A percentile compares a stretch with the other conserved stretches of the same genome.
Evolutionary conservation across 257 asterid genomes (phyloP).

Genomic region (Agastache rugosa): DNA sequence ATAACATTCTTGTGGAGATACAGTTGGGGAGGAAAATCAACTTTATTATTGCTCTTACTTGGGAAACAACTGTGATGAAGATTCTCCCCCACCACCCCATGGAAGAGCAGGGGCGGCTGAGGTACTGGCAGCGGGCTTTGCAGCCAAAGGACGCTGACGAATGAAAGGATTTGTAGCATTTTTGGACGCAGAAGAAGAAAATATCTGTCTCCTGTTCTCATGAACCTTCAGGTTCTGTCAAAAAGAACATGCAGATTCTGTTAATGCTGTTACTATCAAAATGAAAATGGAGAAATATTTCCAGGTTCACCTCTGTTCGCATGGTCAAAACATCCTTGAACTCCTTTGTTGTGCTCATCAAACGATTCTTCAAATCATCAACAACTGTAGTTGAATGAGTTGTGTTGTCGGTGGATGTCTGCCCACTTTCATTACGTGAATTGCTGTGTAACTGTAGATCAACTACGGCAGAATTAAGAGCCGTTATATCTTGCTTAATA

Average conservation of each 20-base stretch:
- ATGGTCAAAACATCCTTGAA: conserved; percentile 92
- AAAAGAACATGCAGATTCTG: too few species aligned
- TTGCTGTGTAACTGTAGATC: conserved; percentile 83
- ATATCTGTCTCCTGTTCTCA: conserved; percentile 80
- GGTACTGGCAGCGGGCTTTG: conserved; percentile 58
- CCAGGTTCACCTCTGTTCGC: conserved; percentile 85
- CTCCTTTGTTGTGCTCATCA: conserved; percentile 90
- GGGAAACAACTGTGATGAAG: conserved; percentile 64
- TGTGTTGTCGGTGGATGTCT: conserved; percentile 67
- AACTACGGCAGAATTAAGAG: conserved; percentile 89
- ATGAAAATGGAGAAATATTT: conserved; percentile 2
- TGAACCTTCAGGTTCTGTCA: conserved; percentile 84
- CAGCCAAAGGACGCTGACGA: conserved; percentile 88
- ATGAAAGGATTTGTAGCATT: conserved; percentile 79
- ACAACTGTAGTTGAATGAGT: conserved; percentile 91
- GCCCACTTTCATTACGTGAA: conserved; percentile 58
- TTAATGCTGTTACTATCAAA: not conserved
- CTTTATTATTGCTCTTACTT: conserved; percentile 48
- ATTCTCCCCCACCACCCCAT: conserved; percentile 64
- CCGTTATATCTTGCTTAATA: conserved; percentile 95
- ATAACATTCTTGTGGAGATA: too few species aligned
- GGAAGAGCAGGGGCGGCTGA: conserved; percentile 71
- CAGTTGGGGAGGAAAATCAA: too few species aligned
- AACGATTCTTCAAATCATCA: conserved; percentile 87
- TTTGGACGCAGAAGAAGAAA: conserved; percentile 69